Base-by-base conservation (phyloP, 257 asterid species). In the Phtheirospermum japonicum region DNA sequence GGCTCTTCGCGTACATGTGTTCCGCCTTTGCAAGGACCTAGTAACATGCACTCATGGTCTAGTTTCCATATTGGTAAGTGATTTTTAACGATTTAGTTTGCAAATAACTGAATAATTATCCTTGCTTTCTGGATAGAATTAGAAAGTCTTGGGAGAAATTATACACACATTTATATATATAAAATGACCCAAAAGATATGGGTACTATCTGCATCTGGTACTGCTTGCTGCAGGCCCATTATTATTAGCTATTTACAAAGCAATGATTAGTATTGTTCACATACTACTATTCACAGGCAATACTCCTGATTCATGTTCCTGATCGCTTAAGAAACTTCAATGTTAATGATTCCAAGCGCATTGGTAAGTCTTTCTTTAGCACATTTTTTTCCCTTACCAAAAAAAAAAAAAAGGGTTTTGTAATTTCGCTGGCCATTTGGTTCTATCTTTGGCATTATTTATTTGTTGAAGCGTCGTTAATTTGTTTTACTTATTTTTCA, bases 11-110 rank as follows among this genome's bases (percentile, higher is more conserved):
- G 81, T 74, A 51, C 96, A 80, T 59, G 87, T 77, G 33, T 87
- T 89, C 73, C 70, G 79, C 74, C 82, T 79, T 20, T 79, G 83
- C 81, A 85, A 86, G 85, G 93, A 87, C 79, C 78, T 92, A 17
- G 91, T 92, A 57, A 86, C 97, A 36, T 80, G 89, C 78, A 92
- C 94, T 46, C 94, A 86, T 67, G 99, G 99, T 68, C 80, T 89
- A 68, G 82, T 86, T 71, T 86, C 97, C 20, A 72, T 85, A 63
- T 64, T 89, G 96, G 99, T 92, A 26, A 83, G 99, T 89, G 12
- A 66, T 39, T 40, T 73, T 74, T 63, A 45, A 31, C 63, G 20
- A 53, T 73, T 34, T 59, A 19, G 13, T 69, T 39, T 54, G 9
- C 52, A 14, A 53, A 23, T 55, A 58, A 46, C 46, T 57, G 61